These are phyloP conservation scores for Eucalyptus sp. DNA, from an alignment of 345 rosid genomes.

Conservation along the genomic window DNA sequence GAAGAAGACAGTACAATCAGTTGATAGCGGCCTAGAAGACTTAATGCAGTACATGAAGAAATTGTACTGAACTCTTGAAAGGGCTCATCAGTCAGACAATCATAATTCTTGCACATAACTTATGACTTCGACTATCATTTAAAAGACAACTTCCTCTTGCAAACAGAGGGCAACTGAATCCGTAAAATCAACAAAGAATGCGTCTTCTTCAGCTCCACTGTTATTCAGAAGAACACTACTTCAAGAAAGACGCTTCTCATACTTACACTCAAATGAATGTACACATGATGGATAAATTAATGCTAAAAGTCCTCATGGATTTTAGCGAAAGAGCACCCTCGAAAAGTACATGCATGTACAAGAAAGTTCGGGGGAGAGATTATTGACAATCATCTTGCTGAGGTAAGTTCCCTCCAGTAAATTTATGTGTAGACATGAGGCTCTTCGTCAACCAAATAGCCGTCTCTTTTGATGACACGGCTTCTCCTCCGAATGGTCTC, in stretches of 20 bases:
- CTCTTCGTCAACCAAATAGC: slow-evolving; percentile 95
- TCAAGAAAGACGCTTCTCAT: background rate
- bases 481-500: slow-evolving; percentile 87
- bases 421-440: slow-evolving; percentile 74
- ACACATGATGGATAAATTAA: background rate
- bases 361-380: slow-evolving; percentile 5
- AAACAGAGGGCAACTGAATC: background rate
- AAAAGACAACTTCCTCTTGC: background rate
- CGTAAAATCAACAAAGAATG: background rate
- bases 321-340: background rate
- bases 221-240: background rate
- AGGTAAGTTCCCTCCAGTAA: slow-evolving; percentile 37
- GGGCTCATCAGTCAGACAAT: background rate
- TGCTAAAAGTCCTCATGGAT: background rate
- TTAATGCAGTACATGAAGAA: background rate
- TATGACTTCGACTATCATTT: background rate
- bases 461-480: slow-evolving; percentile 89
- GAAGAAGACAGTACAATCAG: background rate
- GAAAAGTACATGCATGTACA: background rate
- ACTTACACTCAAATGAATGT: background rate
- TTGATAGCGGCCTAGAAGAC: background rate
- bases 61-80: background rate
- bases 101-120: background rate
- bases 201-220: background rate
- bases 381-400: background rate